phyloP scores from a whole-genome alignment of 2,329 filamentous ascomycete genomes.

The Colletotrichum siamense region DNA sequence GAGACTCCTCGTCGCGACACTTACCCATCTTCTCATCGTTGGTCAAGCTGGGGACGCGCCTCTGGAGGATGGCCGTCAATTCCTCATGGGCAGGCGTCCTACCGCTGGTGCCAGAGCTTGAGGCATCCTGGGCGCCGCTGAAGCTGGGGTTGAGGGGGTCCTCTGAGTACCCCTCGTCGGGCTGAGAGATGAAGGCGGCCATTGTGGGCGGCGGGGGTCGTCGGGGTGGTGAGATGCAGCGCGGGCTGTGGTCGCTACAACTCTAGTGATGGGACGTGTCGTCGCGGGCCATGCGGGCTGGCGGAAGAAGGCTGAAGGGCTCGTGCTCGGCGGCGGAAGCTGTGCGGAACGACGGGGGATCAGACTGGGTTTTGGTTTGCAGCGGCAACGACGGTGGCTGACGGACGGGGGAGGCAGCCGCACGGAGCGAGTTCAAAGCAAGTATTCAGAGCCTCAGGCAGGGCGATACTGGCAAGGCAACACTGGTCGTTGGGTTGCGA shows the following conservation, averaged over 20 bases:
- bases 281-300: slow-evolving; percentile 13
- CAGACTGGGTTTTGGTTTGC: not conserved
- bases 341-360: not conserved
- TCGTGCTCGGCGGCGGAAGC: not conserved
- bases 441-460: not conserved
- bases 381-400: not conserved
- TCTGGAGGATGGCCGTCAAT: not conserved
- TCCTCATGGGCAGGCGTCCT: slow-evolving; percentile 8
- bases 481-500: not conserved
- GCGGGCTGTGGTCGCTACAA: not conserved
- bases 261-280: not conserved
- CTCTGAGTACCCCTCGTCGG: slow-evolving; percentile 90
- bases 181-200: slow-evolving; percentile 45
- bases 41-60: not conserved
- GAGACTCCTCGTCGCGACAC: slow-evolving; percentile 19
- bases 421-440: not conserved
- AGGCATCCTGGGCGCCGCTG: slow-evolving; percentile 28
- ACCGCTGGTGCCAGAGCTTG: slow-evolving; percentile 30
- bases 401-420: not conserved
- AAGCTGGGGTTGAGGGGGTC: slow-evolving; percentile 61
- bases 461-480: not conserved
- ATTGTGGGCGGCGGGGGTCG: not conserved
- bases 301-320: not conserved
- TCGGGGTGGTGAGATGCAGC: not conserved
- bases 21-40: slow-evolving; percentile 48